Evolutionary conservation across 805 yeast species (phyloP).

Genomic region (Yarrowia sp.): DNA sequence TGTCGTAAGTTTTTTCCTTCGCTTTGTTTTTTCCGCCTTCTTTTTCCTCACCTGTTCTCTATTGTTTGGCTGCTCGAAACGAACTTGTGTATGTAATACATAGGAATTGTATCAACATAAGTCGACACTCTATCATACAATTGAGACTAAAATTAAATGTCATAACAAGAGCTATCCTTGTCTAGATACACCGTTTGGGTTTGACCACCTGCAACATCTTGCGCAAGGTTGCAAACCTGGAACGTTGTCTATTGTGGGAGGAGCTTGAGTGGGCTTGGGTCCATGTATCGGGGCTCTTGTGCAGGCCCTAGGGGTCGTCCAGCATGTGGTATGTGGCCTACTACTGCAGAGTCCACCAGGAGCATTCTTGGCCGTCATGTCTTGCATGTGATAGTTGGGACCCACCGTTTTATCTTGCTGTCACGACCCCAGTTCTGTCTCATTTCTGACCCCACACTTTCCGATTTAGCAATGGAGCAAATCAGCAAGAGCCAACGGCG

Average conservation of each 20-base stretch:
- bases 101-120: too few species aligned
- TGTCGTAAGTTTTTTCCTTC: background rate
- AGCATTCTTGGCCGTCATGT: background rate
- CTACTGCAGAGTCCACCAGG: background rate
- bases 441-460: constrained; percentile 5
- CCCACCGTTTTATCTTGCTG: background rate
- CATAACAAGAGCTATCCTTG: too few species aligned
- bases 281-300: background rate
- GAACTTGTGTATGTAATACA: too few species aligned
- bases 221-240: background rate
- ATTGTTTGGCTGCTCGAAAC: background rate
- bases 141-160: too few species aligned
- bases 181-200: background rate
- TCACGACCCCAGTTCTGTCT: background rate
- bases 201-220: background rate
- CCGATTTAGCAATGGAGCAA: background rate
- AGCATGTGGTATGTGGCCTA: background rate
- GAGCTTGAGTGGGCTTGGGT: background rate
- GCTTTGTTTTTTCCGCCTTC: background rate
- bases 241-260: background rate
- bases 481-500: constrained; percentile 4
- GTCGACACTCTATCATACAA: too few species aligned
- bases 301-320: background rate
- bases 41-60: background rate
- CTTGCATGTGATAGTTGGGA: background rate